Percentiles rank a stretch among this genome's conserved stretches.
These are phyloP conservation scores for Hippophae tibetana DNA, from an alignment of 306 rosid species.

Conservation along the genomic window DNA sequence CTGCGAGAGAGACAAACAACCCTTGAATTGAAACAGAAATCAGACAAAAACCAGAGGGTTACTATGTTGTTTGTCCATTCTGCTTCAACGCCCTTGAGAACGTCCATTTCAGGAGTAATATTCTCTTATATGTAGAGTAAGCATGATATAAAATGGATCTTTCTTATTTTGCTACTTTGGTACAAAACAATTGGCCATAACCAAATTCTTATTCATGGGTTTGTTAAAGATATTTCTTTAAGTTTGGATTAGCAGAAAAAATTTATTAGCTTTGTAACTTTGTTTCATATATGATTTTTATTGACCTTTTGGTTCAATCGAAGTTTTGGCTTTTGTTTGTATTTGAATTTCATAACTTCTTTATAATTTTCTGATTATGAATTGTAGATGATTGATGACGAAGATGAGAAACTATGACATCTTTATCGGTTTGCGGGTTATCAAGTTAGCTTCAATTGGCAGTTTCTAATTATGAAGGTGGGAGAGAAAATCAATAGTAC, in stretches of 20 bases:
- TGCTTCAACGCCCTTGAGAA: conserved; percentile 18
- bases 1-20: conserved; percentile 26
- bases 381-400: conserved; percentile 49
- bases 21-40: conserved; percentile 21
- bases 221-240: background rate
- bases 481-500: conserved; percentile 38
- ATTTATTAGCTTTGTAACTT: conserved; percentile 1
- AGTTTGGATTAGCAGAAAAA: background rate
- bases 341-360: conserved; percentile 1
- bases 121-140: conserved; percentile 1
- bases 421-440: conserved; percentile 11
- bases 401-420: conserved; percentile 28
- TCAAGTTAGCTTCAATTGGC: conserved; percentile 17
- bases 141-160: conserved; percentile 2
- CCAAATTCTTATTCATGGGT: background rate
- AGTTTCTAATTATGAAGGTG: conserved; percentile 16
- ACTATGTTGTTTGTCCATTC: conserved; percentile 13
- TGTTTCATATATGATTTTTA: background rate
- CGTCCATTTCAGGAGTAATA: conserved; percentile 13
- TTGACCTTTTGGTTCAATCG: background rate
- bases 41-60: conserved; percentile 16
- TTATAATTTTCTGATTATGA: conserved; percentile 12
- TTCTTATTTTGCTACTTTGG: background rate
- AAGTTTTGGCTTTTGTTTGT: conserved; percentile 6
- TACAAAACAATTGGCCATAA: too few species aligned